Evolutionary conservation across 2,329 filamentous ascomycete genomes (phyloP), one percentile per base, ranked within the genome.

Genomic region (Diaporthe vexans): DNA sequence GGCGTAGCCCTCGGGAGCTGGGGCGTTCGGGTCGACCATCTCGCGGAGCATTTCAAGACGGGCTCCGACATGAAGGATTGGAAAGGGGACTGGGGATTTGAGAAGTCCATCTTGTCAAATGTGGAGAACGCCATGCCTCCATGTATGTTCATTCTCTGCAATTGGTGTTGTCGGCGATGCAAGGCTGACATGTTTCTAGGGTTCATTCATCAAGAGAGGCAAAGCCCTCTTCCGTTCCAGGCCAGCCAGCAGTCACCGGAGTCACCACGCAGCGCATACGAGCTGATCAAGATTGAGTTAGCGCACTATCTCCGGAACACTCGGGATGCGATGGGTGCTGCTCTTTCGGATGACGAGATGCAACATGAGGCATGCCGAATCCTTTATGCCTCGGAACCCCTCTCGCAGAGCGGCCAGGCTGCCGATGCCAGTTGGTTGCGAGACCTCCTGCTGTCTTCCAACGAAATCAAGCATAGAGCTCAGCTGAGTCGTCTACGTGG

Each of bases 51-150:
- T 81, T 93, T 92, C 85, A 92, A 91, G 82, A 88, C 86, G 35
- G 90, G 91, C 83, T 89, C 88, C 76, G 90, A 88, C 78, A 93
- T 93, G 91, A 89, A 88, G 76, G 89, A 92, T 81, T 93, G 91
- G 91, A 91, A 91, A 85, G 91, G 91, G 84, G 91, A 91, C 82
- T 92, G 91, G 90, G 91, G 91, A 85, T 92, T 93, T 76, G 91
- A 92, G 72, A 83, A 84, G 37, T 87, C 89, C 48, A 87, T 92
- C 56, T 84, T 91, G 77, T 86, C 90, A 76, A 88, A 92, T 85
- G 88, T 92, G 78, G 91, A 92, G 81, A 92, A 92, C 79, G 90
- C 90, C 61, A 91, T 93, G 74, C 91, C 91, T 71, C 90, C 91
- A 67, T 92, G 89, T 91, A 87, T 85, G 88, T 77, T 80, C 80